phyloP scores from a whole-genome alignment of 306 rosid species.

The Carpinus fangiana region DNA sequence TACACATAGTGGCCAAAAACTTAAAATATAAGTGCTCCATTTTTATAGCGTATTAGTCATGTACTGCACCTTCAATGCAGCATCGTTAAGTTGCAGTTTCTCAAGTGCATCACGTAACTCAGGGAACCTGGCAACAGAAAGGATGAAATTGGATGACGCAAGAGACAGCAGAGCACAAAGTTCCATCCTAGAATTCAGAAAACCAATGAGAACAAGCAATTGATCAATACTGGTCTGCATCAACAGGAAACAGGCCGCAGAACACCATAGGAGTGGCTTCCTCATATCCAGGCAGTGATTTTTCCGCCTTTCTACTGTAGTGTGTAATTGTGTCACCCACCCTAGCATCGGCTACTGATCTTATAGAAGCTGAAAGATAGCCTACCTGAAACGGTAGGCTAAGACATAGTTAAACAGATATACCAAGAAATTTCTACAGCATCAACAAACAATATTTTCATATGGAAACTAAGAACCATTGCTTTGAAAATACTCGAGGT shows the following conservation, averaged over 20 bases:
- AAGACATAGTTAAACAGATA: constrained; percentile 20
- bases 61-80: constrained; percentile 75
- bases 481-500: background rate
- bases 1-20: constrained; percentile 13
- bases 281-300: constrained; percentile 85
- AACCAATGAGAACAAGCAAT: constrained; percentile 24
- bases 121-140: constrained; percentile 59
- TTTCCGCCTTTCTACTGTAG: constrained; percentile 59
- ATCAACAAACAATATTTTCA: background rate
- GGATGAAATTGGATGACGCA: constrained; percentile 23
- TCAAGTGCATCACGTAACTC: constrained; percentile 95
- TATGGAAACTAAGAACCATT: background rate
- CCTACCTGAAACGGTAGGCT: constrained; percentile 64
- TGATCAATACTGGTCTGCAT: constrained; percentile 88
- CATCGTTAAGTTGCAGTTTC: constrained; percentile 96
- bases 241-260: constrained; percentile 96
- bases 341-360: constrained; percentile 96
- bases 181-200: background rate
- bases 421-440: background rate
- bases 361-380: constrained; percentile 89
- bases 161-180: constrained; percentile 13
- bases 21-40: constrained; percentile 18
- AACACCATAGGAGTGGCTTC: constrained; percentile 97
- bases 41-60: constrained; percentile 25
- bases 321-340: constrained; percentile 92